Evolutionary conservation across 1,284 basidiomycete genomes (phyloP).

Genomic region (Hortiboletus rubellus): DNA sequence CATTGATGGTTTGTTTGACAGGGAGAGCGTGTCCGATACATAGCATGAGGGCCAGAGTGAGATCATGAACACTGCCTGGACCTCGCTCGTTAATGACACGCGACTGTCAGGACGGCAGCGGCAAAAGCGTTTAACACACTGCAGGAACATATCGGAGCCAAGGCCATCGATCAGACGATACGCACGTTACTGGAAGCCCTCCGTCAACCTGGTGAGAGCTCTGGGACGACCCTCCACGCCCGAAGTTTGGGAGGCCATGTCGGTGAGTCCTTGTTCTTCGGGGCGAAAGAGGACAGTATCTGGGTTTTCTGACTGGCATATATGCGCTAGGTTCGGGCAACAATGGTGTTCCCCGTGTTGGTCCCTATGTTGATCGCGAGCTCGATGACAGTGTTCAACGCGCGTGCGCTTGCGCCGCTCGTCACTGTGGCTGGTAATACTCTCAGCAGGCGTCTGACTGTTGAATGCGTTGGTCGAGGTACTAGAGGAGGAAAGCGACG

Average conservation of each 20-base stretch:
- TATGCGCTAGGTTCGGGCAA: conserved; percentile 70
- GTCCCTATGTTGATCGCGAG: conserved; percentile 90
- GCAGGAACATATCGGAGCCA: conserved; percentile 87
- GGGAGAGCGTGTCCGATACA: too few relatives aligned
- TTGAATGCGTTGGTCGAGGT: conserved; percentile 77
- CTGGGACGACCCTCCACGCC: conserved; percentile 94
- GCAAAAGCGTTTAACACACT: conserved; percentile 93
- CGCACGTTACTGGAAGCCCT: conserved; percentile 94
- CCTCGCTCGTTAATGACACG: conserved; percentile 86
- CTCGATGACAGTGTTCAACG: conserved; percentile 96
- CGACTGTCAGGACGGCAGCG: conserved; percentile 87
- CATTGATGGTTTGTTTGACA: too few relatives aligned
- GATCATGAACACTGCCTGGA: conserved; percentile 84
- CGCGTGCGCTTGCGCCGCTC: conserved; percentile 86
- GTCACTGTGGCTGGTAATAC: conserved; percentile 93
- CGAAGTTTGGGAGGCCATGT: conserved; percentile 95
- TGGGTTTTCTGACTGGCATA: background rate
- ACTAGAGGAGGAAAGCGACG: conserved; percentile 63
- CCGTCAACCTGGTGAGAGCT: conserved; percentile 84
- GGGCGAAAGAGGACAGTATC: too few relatives aligned
- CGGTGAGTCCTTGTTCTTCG: conserved; percentile 52
- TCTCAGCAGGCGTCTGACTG: conserved; percentile 78
- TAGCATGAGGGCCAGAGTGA: conserved; percentile 89
- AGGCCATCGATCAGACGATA: conserved; percentile 96
- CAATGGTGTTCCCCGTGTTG: conserved; percentile 97